Percentiles rank a stretch among this genome's conserved stretches.
Evolutionary conservation across 768 basidiomycete genomes (phyloP).

Genomic region (Rubroboletus satanas): DNA sequence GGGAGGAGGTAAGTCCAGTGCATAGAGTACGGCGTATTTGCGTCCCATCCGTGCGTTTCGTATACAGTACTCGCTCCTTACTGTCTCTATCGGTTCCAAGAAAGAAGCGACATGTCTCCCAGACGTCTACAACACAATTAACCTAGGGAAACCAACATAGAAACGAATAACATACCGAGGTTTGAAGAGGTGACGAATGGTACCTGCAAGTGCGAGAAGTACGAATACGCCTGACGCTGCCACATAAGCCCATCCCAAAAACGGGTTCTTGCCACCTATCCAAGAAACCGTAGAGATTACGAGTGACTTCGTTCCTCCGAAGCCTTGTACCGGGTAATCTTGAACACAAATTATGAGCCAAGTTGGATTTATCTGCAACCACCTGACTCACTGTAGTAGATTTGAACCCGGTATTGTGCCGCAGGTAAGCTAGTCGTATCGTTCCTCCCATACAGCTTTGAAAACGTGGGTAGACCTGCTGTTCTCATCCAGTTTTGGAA

Average conservation of each 20-base stretch:
- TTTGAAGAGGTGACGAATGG: slow-evolving; percentile 88
- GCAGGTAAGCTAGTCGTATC: slow-evolving; percentile 66
- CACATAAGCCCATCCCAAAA: slow-evolving; percentile 98
- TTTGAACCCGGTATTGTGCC: slow-evolving; percentile 71
- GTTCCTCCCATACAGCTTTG: slow-evolving; percentile 91
- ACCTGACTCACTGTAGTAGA: slow-evolving; percentile 65
- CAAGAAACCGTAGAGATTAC: slow-evolving; percentile 97
- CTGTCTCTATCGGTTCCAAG: slow-evolving; percentile 63
- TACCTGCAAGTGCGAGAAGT: slow-evolving; percentile 79
- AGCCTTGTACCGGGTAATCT: slow-evolving; percentile 93
- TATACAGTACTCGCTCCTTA: slow-evolving; percentile 1
- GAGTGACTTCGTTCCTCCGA: slow-evolving; percentile 92
- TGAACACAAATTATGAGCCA: slow-evolving; percentile 6
- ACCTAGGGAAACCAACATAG: neutral
- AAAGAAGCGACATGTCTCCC: slow-evolving; percentile 83
- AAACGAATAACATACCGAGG: slow-evolving; percentile 59
- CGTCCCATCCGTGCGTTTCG: neutral
- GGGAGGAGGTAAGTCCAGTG: slow-evolving; percentile 12
- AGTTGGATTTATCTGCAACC: neutral
- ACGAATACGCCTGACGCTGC: slow-evolving; percentile 86
- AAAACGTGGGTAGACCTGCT: slow-evolving; percentile 93
- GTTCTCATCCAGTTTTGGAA: slow-evolving; percentile 99
- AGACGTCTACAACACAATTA: slow-evolving; percentile 51
- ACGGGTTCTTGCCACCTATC: slow-evolving; percentile 98
- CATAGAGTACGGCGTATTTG: slow-evolving; percentile 16